Conservation (phyloP, 83 land plant species). For the Thuja plicata region DNA sequence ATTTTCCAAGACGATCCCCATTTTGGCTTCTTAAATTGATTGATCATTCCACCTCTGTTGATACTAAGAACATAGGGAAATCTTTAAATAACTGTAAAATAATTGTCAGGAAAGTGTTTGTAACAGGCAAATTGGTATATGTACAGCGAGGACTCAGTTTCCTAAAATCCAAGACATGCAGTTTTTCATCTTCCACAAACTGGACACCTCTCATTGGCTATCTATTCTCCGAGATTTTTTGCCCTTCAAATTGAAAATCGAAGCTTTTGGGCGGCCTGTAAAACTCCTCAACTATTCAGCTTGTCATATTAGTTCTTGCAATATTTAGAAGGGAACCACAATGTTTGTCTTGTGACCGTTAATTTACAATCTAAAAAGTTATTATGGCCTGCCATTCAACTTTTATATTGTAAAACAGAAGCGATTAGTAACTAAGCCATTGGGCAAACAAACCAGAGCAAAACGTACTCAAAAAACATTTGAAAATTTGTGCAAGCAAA, state of each 20-base stretch:
- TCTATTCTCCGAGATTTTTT: background rate
- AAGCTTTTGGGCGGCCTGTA: background rate
- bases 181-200: background rate
- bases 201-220: background rate
- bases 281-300: background rate
- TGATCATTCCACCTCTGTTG: background rate
- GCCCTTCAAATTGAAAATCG: background rate
- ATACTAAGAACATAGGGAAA: background rate
- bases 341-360: background rate
- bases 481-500: background rate
- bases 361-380: background rate
- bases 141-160: background rate
- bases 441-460: background rate
- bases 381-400: background rate
- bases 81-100: background rate
- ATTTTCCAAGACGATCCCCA: background rate
- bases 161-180: background rate
- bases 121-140: background rate
- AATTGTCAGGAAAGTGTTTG: background rate
- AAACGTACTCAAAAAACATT: background rate
- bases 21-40: background rate
- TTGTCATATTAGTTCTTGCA: background rate
- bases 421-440: background rate
- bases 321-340: background rate
- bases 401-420: background rate